phyloP scores from a whole-genome alignment of 2,329 filamentous ascomycete genomes.

The Pseudogymnoascus destructans region DNA sequence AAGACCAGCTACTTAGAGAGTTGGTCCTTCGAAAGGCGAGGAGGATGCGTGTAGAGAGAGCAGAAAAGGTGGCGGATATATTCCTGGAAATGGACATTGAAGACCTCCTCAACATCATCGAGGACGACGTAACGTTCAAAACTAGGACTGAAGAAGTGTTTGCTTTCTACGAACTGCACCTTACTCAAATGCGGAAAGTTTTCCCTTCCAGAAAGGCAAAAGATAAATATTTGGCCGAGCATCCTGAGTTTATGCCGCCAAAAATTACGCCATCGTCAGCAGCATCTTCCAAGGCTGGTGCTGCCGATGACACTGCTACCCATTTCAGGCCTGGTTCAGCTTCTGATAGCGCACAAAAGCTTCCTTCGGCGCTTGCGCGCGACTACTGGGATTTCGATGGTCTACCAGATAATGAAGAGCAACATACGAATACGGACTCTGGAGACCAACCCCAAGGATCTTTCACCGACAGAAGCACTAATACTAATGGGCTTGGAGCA shows the following conservation, averaged over 20 bases:
- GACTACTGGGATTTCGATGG: slow-evolving; percentile 5
- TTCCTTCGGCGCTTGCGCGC: background rate
- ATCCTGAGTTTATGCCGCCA: background rate
- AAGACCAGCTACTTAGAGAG: background rate
- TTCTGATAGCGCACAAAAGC: background rate
- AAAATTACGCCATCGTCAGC: slow-evolving; percentile 1
- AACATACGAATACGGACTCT: background rate
- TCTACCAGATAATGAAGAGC: background rate
- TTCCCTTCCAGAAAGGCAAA: background rate
- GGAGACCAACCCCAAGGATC: background rate
- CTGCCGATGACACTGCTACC: background rate
- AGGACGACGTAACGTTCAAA: background rate
- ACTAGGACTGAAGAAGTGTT: slow-evolving; percentile 2
- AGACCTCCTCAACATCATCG: background rate
- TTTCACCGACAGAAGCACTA: background rate
- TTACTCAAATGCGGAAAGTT: background rate
- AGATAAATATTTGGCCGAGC: slow-evolving; percentile 1
- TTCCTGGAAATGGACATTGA: slow-evolving; percentile 6
- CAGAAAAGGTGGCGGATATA: slow-evolving; percentile 2
- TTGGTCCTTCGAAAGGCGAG: background rate
- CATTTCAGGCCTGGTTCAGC: background rate
- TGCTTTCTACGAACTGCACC: slow-evolving; percentile 3
- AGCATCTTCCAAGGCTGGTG: background rate
- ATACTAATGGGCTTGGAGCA: background rate
- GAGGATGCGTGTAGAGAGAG: background rate